Evolutionary conservation across 495 filamentous ascomycete species (phyloP).

Genomic region (Aspergillus biplanus): DNA sequence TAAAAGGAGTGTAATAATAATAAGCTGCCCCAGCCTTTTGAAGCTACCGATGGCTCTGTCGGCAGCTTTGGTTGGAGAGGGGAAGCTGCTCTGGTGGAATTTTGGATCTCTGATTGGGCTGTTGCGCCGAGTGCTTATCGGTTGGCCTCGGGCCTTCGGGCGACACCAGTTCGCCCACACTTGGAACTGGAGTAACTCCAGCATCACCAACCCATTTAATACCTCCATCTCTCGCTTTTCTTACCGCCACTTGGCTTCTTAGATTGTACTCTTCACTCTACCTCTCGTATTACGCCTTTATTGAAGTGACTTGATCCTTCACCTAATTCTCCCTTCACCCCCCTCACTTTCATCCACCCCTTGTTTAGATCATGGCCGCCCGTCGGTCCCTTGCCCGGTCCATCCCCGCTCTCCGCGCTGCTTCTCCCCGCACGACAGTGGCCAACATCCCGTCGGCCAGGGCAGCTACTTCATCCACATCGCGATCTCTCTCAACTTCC

Average conservation of each 20-base stretch:
- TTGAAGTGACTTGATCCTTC: neutral
- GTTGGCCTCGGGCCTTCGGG: conserved; percentile 15
- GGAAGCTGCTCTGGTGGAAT: neutral
- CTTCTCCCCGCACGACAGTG: conserved; percentile 46
- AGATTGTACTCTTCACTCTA: neutral
- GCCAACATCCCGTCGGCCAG: conserved; percentile 30
- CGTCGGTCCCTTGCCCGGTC: conserved; percentile 46
- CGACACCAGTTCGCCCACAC: conserved; percentile 10
- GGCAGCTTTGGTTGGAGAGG: no score
- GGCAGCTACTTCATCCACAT: conserved; percentile 28
- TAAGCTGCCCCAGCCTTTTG: neutral
- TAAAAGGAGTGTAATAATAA: neutral
- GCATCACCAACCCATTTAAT: neutral
- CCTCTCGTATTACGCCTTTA: neutral
- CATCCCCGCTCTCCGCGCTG: conserved; percentile 50
- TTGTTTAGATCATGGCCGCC: conserved; percentile 46
- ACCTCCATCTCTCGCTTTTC: conserved; percentile 1
- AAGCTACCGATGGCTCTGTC: neutral
- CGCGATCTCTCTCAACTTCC: conserved; percentile 35
- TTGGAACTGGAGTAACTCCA: neutral
- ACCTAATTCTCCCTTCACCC: conserved; percentile 1
- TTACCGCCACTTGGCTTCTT: conserved; percentile 10
- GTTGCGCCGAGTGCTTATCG: conserved; percentile 23
- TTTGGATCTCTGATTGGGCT: conserved; percentile 17
- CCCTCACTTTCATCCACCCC: neutral